Base-by-base conservation (phyloP, 2,329 filamentous ascomycete genomes). In the Diaporthe sp. region DNA sequence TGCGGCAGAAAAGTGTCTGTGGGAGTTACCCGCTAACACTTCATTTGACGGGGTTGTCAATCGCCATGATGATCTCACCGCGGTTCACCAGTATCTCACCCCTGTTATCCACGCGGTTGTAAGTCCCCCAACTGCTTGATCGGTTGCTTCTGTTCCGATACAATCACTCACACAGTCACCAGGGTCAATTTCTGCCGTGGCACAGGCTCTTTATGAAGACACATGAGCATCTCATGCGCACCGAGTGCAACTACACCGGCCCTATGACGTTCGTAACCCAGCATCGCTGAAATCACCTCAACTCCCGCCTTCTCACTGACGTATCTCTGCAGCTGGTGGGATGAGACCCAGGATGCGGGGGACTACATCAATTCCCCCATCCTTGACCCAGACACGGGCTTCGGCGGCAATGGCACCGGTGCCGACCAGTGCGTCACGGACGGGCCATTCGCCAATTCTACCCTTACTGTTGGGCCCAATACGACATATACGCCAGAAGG, bases 381-480 rank as follows among this genome's bases (percentile, higher is more conserved):
- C 42, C 84, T 85, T 44, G 80, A 83, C 31, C 71, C 81, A 2
- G 73, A 77, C 4, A 79, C 81, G 8, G 83, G 58, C 51, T 75
- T 75, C n/a, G 73, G 73, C n/a, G 34, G 57, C 58, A 61, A 80
- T 55, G 80, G 79, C 39, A 77, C 78, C 8, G 77, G 80, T n/a
- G 77, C 81, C 12, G 78, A 82, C 58, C 83, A 83, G 42, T 86
- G 84, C 76, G 80, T 85, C 42, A 60, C 76, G 0, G 79, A 82
- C 49, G 84, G 84, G 2, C 82, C 83, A 0, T 85, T 85, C 77
- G 77, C 77, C 15, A 82, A 84, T 74, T 71, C 82, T 46, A 81
- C 79, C 0, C 79, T 84, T 34, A 80, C 81, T 31, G 80, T 85
- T 31, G 83, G 82, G 22, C 80, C 84, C 15, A 83, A 82, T 15